A percentile compares a stretch with the other conserved stretches of the same genome.
These are phyloP conservation scores for Dryadomyces quercus-mongolicae DNA, from an alignment of 2,329 filamentous ascomycete species.

Conservation along the genomic window DNA sequence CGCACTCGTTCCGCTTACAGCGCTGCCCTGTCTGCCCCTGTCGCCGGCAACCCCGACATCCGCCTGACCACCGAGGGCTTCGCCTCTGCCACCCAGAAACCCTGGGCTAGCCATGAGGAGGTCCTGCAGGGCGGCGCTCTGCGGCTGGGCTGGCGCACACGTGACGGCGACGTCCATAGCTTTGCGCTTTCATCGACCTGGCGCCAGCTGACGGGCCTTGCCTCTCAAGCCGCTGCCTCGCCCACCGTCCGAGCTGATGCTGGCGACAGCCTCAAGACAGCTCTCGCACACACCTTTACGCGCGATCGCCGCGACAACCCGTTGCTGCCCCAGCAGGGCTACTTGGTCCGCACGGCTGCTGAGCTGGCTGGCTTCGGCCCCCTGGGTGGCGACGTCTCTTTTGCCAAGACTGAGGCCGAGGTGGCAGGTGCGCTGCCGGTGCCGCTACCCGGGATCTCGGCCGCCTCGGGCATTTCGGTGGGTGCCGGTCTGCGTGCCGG, in stretches of 20 bases:
- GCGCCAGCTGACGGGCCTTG: conserved; percentile 77
- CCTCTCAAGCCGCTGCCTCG: conserved; percentile 54
- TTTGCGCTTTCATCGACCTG: conserved; percentile 71
- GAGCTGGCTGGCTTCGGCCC: conserved; percentile 84
- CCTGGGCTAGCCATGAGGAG: conserved; percentile 92
- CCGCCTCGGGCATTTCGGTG: conserved; percentile 54
- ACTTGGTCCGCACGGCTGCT: conserved; percentile 62
- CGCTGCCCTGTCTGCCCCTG: conserved; percentile 69
- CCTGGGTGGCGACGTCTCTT: conserved; percentile 80
- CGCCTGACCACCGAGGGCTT: conserved; percentile 69
- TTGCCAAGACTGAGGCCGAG: conserved; percentile 85
- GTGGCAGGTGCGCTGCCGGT: conserved; percentile 65
- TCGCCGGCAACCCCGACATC: conserved; percentile 74
- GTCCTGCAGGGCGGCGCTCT: conserved; percentile 64
- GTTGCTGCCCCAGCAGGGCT: conserved; percentile 71
- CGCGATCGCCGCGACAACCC: conserved; percentile 72
- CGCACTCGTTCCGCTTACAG: conserved; percentile 87
- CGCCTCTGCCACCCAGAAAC: conserved; percentile 74
- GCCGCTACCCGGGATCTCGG: conserved; percentile 45
- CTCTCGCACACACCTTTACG: conserved; percentile 26
- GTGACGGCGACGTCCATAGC: conserved; percentile 57
- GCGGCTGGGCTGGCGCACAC: conserved; percentile 63
- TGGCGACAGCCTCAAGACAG: conserved; percentile 53
- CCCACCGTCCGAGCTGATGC: conserved; percentile 74
- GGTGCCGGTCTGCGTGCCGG: conserved; percentile 74